Evolutionary conservation across 2,329 filamentous ascomycete genomes (phyloP).

Genomic region (Stylonectria norvegica): DNA sequence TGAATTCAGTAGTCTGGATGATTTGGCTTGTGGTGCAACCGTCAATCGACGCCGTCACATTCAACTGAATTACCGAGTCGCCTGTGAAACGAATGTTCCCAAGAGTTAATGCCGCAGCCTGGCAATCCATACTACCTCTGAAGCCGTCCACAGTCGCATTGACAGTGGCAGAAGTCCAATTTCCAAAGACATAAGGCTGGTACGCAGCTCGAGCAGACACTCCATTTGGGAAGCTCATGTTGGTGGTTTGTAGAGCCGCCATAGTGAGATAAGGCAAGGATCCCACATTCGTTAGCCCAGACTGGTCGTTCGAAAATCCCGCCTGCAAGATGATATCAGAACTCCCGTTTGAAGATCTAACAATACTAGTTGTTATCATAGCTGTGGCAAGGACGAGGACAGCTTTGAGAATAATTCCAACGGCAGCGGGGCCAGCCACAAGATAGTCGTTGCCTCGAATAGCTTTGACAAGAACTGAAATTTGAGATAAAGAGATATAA

Average conservation of each 20-base stretch:
- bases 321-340: conserved; percentile 26
- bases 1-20: conserved; percentile 16
- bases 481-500: conserved; percentile 31
- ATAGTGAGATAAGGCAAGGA: conserved; percentile 33
- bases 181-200: conserved; percentile 29
- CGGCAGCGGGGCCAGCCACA: conserved; percentile 26
- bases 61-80: conserved; percentile 21
- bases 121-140: conserved; percentile 30
- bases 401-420: conserved; percentile 32
- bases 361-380: conserved; percentile 32
- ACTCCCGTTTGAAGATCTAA: conserved; percentile 23
- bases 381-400: conserved; percentile 36
- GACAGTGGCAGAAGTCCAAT: conserved; percentile 22
- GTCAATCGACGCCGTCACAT: conserved; percentile 27
- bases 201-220: conserved; percentile 33
- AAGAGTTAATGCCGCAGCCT: conserved; percentile 24
- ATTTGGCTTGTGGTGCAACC: conserved; percentile 18
- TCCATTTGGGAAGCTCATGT: conserved; percentile 32
- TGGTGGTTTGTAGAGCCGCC: conserved; percentile 29
- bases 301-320: conserved; percentile 27
- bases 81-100: conserved; percentile 20
- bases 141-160: conserved; percentile 36
- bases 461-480: conserved; percentile 27
- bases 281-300: conserved; percentile 22
- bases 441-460: conserved; percentile 33